A percentile compares a stretch with the other conserved stretches of the same genome.
Evolutionary conservation across 2,329 filamentous ascomycete genomes (phyloP).

Genomic region (Monosporascus ibericus): DNA sequence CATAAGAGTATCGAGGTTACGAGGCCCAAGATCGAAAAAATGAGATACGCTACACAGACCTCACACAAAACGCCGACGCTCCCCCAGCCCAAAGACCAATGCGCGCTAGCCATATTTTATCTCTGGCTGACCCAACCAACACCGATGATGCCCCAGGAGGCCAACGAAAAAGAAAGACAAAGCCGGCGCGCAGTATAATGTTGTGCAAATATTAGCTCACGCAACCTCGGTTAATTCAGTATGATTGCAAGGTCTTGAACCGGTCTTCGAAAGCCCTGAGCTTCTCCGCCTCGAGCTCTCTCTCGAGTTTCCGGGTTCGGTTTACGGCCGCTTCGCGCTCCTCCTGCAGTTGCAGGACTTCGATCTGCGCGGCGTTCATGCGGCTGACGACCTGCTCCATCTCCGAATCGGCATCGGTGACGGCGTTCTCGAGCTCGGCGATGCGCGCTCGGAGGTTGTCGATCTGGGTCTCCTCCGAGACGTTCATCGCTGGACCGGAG

Average conservation of each 20-base stretch:
- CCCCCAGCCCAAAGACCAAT: background rate
- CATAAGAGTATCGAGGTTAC: background rate
- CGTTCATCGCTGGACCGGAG: slow-evolving; percentile 52
- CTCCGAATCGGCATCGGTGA: slow-evolving; percentile 68
- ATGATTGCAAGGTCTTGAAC: slow-evolving; percentile 28
- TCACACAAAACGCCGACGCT: background rate
- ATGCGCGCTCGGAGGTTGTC: slow-evolving; percentile 72
- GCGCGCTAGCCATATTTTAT: background rate
- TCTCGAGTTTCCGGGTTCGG: slow-evolving; percentile 64
- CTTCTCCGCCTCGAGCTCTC: slow-evolving; percentile 58
- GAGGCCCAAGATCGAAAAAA: background rate
- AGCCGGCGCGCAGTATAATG: background rate
- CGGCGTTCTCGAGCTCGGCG: slow-evolving; percentile 75
- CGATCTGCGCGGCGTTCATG: slow-evolving; percentile 79
- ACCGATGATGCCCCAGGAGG: background rate
- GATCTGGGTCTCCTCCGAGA: slow-evolving; percentile 68
- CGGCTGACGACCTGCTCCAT: slow-evolving; percentile 79
- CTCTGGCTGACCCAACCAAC: background rate
- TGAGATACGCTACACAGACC: background rate
- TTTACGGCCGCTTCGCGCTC: slow-evolving; percentile 68
- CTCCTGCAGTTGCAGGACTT: slow-evolving; percentile 72
- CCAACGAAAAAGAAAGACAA: background rate
- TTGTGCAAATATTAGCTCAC: background rate
- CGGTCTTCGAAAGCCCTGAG: slow-evolving; percentile 44
- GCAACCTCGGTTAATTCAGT: background rate